Base-by-base conservation (phyloP, 1,284 basidiomycete species). In the Vanrija sp. region DNA sequence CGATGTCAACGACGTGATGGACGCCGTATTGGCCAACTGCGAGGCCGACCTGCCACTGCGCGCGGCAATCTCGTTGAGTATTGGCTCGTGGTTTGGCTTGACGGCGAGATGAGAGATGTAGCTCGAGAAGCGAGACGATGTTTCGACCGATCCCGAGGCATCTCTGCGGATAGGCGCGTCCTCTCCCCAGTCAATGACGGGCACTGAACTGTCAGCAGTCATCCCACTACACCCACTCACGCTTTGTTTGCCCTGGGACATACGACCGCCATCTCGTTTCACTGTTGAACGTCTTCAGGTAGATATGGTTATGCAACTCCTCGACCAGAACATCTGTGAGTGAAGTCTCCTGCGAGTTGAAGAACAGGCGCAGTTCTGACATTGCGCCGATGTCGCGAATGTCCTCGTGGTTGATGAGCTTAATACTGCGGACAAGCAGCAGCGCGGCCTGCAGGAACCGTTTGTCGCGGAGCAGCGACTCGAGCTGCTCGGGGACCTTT, bases 231-330 rank as follows among this genome's bases (percentile, higher is more conserved):
- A 31, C 23, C 8, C 14, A 20, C 49, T 41, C 14, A 78, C 87
- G 9, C 76, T 73, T 50, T 84, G 82, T 23, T 72, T 97, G 94
- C 45, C 88, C 88, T 0, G 87, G 85, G 9, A 80, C 77, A 73
- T 97, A 98, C 0, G 87, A 77, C 23, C 83, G 80, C 96, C 96
- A 99, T 43, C 95, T 83, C 9, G 84, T 83, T 62, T 98, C 95
- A 70, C 89, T 95, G 84, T 93, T 97, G 73, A 92, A 94, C 7
- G 88, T 91, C 71, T 96, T 98, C 54, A 99, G 83, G 74, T 98
- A 99, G n/a, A 99, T 77, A 73, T 98, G 96, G 65, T 86, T 93
- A 71, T 98, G 94, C 22, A 99, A 80, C 70, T 99, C 96, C 63
- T 99, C 96, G 16, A 96, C 81, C 49, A 98, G 77, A 53, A 98